Conservation (phyloP, 1,139 yeast genomes). For the Debaryomyces sp. region DNA sequence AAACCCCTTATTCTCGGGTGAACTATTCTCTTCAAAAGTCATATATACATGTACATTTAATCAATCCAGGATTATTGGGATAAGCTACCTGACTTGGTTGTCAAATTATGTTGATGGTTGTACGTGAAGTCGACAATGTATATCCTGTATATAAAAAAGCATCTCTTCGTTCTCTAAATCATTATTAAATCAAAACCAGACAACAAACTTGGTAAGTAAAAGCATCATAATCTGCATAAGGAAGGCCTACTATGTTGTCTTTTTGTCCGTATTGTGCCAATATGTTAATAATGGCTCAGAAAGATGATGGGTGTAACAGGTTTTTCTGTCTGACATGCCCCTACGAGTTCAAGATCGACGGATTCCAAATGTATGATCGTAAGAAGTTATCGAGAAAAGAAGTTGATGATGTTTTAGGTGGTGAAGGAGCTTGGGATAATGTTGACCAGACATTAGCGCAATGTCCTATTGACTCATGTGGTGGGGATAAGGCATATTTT, state of each 20-base stretch:
- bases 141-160: conserved; percentile 3
- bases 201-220: background rate
- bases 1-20: conserved; percentile 1
- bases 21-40: conserved; percentile 1
- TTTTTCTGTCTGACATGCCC: conserved; percentile 95
- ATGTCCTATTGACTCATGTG: conserved; percentile 87
- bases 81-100: background rate
- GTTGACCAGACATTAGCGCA: conserved; percentile 90
- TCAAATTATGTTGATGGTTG: background rate
- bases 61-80: background rate
- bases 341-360: conserved; percentile 84
- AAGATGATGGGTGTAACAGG: conserved; percentile 48
- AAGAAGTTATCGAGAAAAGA: conserved; percentile 82
- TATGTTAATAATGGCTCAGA: conserved; percentile 63
- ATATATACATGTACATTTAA: conserved; percentile 2
- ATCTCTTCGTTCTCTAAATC: conserved; percentile 4
- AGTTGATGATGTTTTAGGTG: conserved; percentile 96
- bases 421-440: conserved; percentile 98
- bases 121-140: conserved; percentile 1
- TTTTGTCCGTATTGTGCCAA: conserved; percentile 94
- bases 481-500: conserved; percentile 89
- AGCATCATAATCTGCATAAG: conserved; percentile 3
- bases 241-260: conserved; percentile 61
- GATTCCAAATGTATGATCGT: conserved; percentile 82
- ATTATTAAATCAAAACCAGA: background rate